Conservation (phyloP, 1,139 yeast genomes). For the Hansenula anomala region DNA sequence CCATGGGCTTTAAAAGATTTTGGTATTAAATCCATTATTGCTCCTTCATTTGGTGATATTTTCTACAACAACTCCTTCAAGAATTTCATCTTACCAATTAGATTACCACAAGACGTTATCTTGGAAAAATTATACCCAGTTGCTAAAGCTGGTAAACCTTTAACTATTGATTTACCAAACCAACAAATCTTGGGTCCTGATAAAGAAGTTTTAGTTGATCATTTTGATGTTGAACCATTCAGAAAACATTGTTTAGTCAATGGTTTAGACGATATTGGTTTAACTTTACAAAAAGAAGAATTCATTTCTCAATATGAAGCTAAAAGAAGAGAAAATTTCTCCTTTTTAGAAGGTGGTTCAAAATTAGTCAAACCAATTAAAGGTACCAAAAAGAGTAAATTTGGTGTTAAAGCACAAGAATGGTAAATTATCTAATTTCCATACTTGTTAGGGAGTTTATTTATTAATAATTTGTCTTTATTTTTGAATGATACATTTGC, state of each 20-base stretch:
- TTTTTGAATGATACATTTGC: too few species aligned
- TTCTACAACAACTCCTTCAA: slow-evolving; percentile 96
- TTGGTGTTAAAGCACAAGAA: slow-evolving; percentile 71
- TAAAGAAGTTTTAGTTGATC: slow-evolving; percentile 69
- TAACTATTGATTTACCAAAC: slow-evolving; percentile 79
- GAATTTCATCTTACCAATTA: slow-evolving; percentile 89
- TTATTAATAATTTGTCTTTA: too few species aligned
- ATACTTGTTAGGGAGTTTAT: slow-evolving; percentile 5
- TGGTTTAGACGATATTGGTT: slow-evolving; percentile 95
- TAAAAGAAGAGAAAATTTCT: slow-evolving; percentile 69
- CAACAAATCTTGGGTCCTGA: slow-evolving; percentile 74
- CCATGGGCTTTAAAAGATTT: slow-evolving; percentile 99
- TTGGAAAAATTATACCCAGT: slow-evolving; percentile 67
- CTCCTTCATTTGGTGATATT: slow-evolving; percentile 97
- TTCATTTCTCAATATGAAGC: slow-evolving; percentile 70
- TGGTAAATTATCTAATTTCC: slow-evolving; percentile 41
- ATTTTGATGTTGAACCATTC: slow-evolving; percentile 84
- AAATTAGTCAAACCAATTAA: slow-evolving; percentile 58
- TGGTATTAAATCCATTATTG: slow-evolving; percentile 92
- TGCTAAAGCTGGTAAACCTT: slow-evolving; percentile 65
- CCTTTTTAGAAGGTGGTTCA: slow-evolving; percentile 89
- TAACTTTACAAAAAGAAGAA: slow-evolving; percentile 86
- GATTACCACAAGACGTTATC: slow-evolving; percentile 75
- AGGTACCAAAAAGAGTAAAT: slow-evolving; percentile 66
- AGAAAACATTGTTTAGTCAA: slow-evolving; percentile 92